Evolutionary conservation across 371 early-diverging fungal species (phyloP), one percentile per base, ranked within the genome.

Genomic region (Sporodiniella umbellata): DNA sequence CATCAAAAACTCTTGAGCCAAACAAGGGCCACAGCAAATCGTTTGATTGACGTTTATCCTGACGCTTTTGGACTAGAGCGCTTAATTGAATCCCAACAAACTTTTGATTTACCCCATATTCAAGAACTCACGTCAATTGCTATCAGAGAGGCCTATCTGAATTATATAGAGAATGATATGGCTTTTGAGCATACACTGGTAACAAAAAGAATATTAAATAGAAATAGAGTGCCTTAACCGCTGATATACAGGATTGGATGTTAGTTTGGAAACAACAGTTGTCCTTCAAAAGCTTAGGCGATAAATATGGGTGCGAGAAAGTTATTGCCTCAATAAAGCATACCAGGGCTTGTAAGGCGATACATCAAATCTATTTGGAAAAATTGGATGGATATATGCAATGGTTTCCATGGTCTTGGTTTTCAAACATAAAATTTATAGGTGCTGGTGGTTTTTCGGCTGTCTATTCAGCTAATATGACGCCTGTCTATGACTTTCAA

Each of bases 381-480:
- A 35, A 47, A 4, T 52, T 74, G 14, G 70, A 67, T 42, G 45
- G 57, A 28, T 74, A 67, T 31, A 74, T 74, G 74, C 74, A 70
- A 25, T 74, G 70, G 68, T 74, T 70, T 51, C 74, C 74, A 1
- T 74, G 74, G 74, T 52, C 53, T 0, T 74, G 74, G 74, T 70
- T 74, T 45, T 68, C 70, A 7, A 60, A 66, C 19, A 71, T 75
- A 70, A 72, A 71, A 30, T 71, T 75, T 42, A 69, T 75, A 42
- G 75, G 75, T 8, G 72, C 72, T 8, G 75, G 75, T 33, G 75
- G 75, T 0, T 75, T 75, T 47, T 75, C 75, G 8, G 75, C 75
- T 8, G 75, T 75, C 1, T 75, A 75, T 62, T 48, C 72, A 6
- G 67, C 65, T 2, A 50, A 51, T 7, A 64, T 71, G 38, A 60